Evolutionary conservation across 2,329 filamentous ascomycete species (phyloP), one percentile per base, ranked within the genome.

Genomic region (Aspergillus hortae): DNA sequence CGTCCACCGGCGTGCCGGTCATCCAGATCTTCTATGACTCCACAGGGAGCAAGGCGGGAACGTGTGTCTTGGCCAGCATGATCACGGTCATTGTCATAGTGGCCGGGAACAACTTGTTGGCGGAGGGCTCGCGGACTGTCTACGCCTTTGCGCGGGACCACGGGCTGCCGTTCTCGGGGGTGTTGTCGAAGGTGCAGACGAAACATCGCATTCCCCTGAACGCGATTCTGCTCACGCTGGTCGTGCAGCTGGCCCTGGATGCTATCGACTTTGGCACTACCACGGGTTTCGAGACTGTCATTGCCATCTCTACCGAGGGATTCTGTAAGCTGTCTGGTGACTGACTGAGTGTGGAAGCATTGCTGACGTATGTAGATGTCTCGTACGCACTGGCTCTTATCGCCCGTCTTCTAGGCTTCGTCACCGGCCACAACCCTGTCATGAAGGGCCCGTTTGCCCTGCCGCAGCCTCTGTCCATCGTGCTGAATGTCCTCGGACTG

Each of bases 371-470:
- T 43, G 7, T n/a, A 77, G 75, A 83, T 57, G 68, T 83, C 1
- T 83, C 80, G 0, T 83, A 84, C 58, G 78, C 80, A 11, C 78
- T 81, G 67, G 79, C 80, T 0, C 69, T 84, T 0, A 62, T 80
- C 17, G 74, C 75, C 12, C 77, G 80, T 42, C 69, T 83, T 19
- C 67, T 79, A 21, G 74, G 74, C 10, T 75, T 74, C 53, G 67
- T 77, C 48, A 69, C 66, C 9, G 71, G 74, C 21, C 68, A 75
- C 35, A 69, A 74, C 23, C 62, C 57, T 11, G 58, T 67, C 14
- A 58, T 73, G 23, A 68, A 62, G 4, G 71, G 72, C 0, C 67
- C 70, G 30, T 75, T 72, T 15, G 56, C 68, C 3, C 70, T 80
- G 9, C 71, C 72, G 2, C 71, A 75, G 0, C 71, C 75, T 0